A percentile compares a stretch with the other conserved stretches of the same genome.
These are phyloP conservation scores for Simmondsia chinensis DNA, from an alignment of 148 eudicot genomes.

Conservation along the genomic window DNA sequence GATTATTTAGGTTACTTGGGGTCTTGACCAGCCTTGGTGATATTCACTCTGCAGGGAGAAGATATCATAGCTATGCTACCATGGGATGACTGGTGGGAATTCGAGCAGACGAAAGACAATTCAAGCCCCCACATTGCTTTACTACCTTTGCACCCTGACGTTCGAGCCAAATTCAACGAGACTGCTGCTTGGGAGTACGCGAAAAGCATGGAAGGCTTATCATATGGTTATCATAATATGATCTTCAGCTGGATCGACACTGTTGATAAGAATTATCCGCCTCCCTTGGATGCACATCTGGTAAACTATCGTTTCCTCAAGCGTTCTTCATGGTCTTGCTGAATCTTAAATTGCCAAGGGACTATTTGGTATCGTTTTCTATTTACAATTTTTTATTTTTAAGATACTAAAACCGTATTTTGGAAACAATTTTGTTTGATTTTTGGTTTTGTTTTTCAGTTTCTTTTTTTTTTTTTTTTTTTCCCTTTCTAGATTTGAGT, in stretches of 20 bases:
- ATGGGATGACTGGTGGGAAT: constrained; percentile 99
- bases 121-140: constrained; percentile 82
- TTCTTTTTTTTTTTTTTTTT: too few relatives aligned
- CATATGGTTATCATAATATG: constrained; percentile 90
- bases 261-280: constrained; percentile 66
- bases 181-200: constrained; percentile 98
- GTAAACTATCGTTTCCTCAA: constrained; percentile 26
- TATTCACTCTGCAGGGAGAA: constrained; percentile 54
- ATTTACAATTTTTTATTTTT: background rate
- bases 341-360: background rate
- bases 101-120: constrained; percentile 70
- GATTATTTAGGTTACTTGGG: too few relatives aligned
- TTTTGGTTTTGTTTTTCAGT: too few relatives aligned
- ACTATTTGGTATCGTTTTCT: background rate
- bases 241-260: constrained; percentile 99
- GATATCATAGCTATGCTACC: constrained; percentile 80
- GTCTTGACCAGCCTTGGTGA: background rate
- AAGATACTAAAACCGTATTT: too few relatives aligned
- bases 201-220: constrained; percentile 69
- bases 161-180: constrained; percentile 72
- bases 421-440: too few relatives aligned
- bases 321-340: background rate
- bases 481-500: too few relatives aligned
- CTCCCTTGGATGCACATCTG: constrained; percentile 85
- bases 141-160: constrained; percentile 83